phyloP scores from a whole-genome alignment of 2,329 filamentous ascomycete species.

The Neobulgaria alba region DNA sequence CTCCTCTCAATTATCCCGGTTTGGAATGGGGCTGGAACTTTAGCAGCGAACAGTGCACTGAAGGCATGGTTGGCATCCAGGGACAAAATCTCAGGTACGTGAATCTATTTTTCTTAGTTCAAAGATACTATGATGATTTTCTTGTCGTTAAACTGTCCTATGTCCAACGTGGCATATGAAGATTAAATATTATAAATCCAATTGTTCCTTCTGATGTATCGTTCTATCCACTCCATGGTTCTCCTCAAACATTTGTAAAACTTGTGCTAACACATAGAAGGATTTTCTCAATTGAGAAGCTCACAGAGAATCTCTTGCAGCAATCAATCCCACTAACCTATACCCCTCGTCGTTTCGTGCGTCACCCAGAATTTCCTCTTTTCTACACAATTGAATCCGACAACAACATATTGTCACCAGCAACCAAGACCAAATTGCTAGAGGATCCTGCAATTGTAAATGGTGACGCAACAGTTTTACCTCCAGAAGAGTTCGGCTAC shows the following conservation, averaged over 20 bases:
- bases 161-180: constrained; percentile 32
- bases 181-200: constrained; percentile 60
- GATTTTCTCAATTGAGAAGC: constrained; percentile 84
- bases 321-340: constrained; percentile 81
- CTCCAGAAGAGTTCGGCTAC: constrained; percentile 81
- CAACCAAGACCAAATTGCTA: constrained; percentile 67
- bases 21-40: constrained; percentile 96
- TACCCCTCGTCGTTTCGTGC: constrained; percentile 79
- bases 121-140: constrained; percentile 33
- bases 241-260: neutral
- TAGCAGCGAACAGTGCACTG: constrained; percentile 84
- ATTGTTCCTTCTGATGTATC: constrained; percentile 93
- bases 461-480: constrained; percentile 61
- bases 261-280: constrained; percentile 38
- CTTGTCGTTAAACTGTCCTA: constrained; percentile 33
- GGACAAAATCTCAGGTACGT: constrained; percentile 77
- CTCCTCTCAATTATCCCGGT: constrained; percentile 78
- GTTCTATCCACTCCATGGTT: constrained; percentile 1
- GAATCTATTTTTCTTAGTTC: constrained; percentile 13
- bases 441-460: constrained; percentile 63
- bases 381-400: constrained; percentile 95
- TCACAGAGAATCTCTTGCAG: constrained; percentile 78
- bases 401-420: constrained; percentile 77
- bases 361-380: constrained; percentile 77
- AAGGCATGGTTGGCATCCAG: constrained; percentile 91